A percentile compares a stretch with the other conserved stretches of the same genome.
phyloP scores from a whole-genome alignment of 169 alveolate genomes.

The Plasmodium vivax region DNA sequence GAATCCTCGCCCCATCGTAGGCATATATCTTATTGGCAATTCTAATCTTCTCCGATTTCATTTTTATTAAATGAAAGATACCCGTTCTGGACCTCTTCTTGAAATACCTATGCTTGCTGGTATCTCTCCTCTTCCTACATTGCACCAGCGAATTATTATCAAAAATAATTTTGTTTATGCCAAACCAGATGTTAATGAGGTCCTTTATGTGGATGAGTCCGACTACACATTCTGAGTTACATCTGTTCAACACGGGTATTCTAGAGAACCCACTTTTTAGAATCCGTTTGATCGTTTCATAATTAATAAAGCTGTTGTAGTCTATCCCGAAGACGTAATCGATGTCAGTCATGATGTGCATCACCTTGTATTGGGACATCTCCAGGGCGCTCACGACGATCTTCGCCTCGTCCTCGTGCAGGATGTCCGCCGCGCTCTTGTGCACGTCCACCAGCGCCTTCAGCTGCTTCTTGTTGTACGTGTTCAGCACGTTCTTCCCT shows the following conservation, averaged over 20 bases:
- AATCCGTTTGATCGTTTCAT: slow-evolving; percentile 72
- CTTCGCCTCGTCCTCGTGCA: slow-evolving; percentile 81
- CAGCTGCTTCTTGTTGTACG: slow-evolving; percentile 79
- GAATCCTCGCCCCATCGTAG: neutral
- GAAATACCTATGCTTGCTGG: neutral
- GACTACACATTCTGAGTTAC: slow-evolving; percentile 61
- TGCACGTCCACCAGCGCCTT: slow-evolving; percentile 85
- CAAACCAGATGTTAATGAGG: slow-evolving; percentile 76
- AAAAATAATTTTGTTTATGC: slow-evolving; percentile 48
- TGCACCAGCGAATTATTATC: slow-evolving; percentile 11
- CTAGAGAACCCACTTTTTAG: slow-evolving; percentile 82
- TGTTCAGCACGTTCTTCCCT: slow-evolving; percentile 76
- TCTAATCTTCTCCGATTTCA: slow-evolving; percentile 12
- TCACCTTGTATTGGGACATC: slow-evolving; percentile 75
- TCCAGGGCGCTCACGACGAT: slow-evolving; percentile 81
- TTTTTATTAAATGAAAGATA: neutral
- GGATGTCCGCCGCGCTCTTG: slow-evolving; percentile 76
- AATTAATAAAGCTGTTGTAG: slow-evolving; percentile 74
- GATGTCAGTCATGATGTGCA: slow-evolving; percentile 81
- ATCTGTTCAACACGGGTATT: slow-evolving; percentile 78
- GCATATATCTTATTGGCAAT: slow-evolving; percentile 11
- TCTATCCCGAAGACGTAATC: slow-evolving; percentile 79
- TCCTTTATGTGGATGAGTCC: slow-evolving; percentile 80
- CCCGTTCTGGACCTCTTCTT: slow-evolving; percentile 6
- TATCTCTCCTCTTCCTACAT: neutral